Evolutionary conservation across 495 filamentous ascomycete species (phyloP).

Genomic region (Mytilinidion resinicola): DNA sequence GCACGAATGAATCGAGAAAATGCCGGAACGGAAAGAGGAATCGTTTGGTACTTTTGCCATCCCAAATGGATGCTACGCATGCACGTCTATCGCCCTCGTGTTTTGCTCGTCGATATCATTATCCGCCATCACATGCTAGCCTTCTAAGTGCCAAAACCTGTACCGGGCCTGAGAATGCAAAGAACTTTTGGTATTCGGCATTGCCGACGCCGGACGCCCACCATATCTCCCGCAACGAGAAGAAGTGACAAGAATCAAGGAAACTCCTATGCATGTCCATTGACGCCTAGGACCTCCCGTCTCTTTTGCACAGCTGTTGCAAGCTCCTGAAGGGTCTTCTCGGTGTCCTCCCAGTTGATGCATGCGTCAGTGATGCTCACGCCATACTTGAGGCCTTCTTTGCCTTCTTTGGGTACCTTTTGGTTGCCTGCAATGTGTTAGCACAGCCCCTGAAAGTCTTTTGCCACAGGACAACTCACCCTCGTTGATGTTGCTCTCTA

Average conservation of each 20-base stretch:
- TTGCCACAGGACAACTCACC: constrained; percentile 45
- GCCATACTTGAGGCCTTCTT: constrained; percentile 82
- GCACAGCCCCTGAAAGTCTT: neutral
- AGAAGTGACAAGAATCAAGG: neutral
- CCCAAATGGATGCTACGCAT: too few relatives aligned
- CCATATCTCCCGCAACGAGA: neutral
- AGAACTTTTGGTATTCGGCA: neutral
- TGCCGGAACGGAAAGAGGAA: too few relatives aligned
- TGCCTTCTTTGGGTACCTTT: constrained; percentile 87
- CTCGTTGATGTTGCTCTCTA: constrained; percentile 95
- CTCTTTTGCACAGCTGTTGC: constrained; percentile 74
- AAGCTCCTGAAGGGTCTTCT: constrained; percentile 66
- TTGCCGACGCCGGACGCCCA: neutral
- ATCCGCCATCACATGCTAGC: neutral
- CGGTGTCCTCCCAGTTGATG: constrained; percentile 92
- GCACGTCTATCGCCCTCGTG: too few relatives aligned
- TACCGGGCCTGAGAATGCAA: neutral
- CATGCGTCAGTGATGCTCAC: constrained; percentile 98
- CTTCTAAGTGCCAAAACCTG: neutral
- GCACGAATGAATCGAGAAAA: too few relatives aligned
- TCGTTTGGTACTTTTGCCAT: too few relatives aligned
- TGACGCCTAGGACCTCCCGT: constrained; percentile 42
- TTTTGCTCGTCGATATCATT: neutral
- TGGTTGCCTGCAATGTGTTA: constrained; percentile 58
- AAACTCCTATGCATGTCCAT: constrained; percentile 22